Percentiles rank a stretch among this genome's conserved stretches.
Conservation (phyloP, 2,329 filamentous ascomycete species). For the Berkeleyomyces rouxiae region DNA sequence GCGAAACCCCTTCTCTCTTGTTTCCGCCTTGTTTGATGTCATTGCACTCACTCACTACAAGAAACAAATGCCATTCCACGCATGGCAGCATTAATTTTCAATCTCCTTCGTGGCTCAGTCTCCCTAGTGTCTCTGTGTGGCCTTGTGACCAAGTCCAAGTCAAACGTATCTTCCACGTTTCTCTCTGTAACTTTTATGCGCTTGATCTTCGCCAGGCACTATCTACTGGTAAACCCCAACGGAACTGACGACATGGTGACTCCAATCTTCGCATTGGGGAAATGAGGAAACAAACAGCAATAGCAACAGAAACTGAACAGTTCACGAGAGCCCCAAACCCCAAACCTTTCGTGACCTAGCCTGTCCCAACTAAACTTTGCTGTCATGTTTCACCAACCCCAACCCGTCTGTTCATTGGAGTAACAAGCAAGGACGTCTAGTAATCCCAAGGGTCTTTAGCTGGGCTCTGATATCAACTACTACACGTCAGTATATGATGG, state of each 20-base stretch:
- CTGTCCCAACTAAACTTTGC: neutral
- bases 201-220: neutral
- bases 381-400: too few relatives aligned
- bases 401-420: neutral
- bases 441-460: too few relatives aligned
- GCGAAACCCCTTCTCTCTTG: too few relatives aligned
- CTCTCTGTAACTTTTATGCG: neutral
- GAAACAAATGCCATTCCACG: too few relatives aligned
- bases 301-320: neutral
- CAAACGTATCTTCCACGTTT: neutral
- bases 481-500: neutral
- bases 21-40: too few relatives aligned
- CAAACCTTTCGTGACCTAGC: neutral
- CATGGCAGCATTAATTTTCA: too few relatives aligned
- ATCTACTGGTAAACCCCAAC: neutral
- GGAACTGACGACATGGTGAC: neutral
- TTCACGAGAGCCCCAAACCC: too few relatives aligned
- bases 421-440: neutral
- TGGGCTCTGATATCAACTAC: neutral
- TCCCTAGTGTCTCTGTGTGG: neutral
- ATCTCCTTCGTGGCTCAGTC: too few relatives aligned
- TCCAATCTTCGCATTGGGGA: neutral
- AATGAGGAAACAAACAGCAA: neutral
- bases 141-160: neutral
- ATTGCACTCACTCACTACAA: too few relatives aligned